Base-by-base conservation (phyloP, 164 flowering plant species). In the Platanus orientalis region DNA sequence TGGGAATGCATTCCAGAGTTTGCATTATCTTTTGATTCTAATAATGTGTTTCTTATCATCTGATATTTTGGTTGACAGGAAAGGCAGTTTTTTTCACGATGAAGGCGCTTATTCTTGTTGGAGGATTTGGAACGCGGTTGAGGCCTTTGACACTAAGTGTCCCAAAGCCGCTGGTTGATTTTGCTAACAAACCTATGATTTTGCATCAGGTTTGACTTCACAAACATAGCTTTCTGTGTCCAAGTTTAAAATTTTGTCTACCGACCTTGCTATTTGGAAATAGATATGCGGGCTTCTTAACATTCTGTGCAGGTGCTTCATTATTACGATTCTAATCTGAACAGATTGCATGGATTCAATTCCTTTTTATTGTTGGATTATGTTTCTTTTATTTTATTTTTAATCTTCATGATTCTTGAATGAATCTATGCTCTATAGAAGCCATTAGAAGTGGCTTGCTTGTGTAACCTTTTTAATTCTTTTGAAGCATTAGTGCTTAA, bases 91-190 rank as follows among this genome's bases (percentile, higher is more conserved):
- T 16, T 45, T 45, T 39, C 20, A 32, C 12, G 36, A 70, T 70
- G 73, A 70, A 70, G 69, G 73, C 65, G 19, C 68, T 70, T 54
- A 70, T 70, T 51, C 73, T 70, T 17, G 69, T 70, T 45, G 69
- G 69, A 58, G 73, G 73, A 11, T 64, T 70, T 11, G 69, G 69
- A 39, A 70, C 73, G 4, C 47, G 73, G 45, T 54, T 70, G 61
- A 64, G 69, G 65, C 73, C 73, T 2, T 70, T 70, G 69, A 70
- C 73, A 16, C 69, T 70, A 10, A 70, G 65, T 32, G 61, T 64
- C 29, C 73, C 73, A 1, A 70, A 70, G 69, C 69, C 73, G 1
- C 61, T 70, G 48, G 65, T 70, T 24, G 69, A 70, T 44, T 70
- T 70, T 60, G 73, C 73, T 26, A 70, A 69, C 58, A 69, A 69